These are phyloP conservation scores for Leccinum sublutescens DNA, from an alignment of 768 basidiomycete species.

Conservation along the genomic window DNA sequence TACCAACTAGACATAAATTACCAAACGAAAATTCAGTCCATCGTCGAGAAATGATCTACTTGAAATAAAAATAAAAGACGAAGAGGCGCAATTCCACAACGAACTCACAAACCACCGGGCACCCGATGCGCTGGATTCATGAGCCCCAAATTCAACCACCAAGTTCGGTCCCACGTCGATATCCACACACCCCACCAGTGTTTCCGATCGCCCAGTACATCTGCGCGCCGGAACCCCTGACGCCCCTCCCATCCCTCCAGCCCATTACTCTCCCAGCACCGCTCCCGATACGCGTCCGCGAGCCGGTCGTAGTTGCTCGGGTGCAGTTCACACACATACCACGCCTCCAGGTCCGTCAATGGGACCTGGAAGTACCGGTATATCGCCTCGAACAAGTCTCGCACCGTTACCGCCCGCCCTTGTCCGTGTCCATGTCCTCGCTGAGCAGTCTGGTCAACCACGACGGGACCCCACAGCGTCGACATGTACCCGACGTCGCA, in stretches of 20 bases:
- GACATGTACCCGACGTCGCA: constrained; percentile 25
- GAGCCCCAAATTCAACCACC: constrained; percentile 48
- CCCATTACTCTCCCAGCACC: constrained; percentile 40
- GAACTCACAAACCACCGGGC: neutral
- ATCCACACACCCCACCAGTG: constrained; percentile 44
- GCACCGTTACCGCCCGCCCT: constrained; percentile 35
- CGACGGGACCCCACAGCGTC: constrained; percentile 49
- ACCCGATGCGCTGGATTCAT: constrained; percentile 22
- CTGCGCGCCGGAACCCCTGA: constrained; percentile 41
- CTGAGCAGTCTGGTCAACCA: constrained; percentile 33
- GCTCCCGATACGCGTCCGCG: constrained; percentile 25
- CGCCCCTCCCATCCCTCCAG: constrained; percentile 37
- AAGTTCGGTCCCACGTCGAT: constrained; percentile 34
- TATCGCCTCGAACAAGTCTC: constrained; percentile 49
- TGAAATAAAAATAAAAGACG: neutral
- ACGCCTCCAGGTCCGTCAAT: constrained; percentile 35
- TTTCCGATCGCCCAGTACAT: constrained; percentile 46
- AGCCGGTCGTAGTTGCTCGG: constrained; percentile 19
- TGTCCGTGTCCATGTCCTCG: neutral
- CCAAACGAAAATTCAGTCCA: neutral
- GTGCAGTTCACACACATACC: constrained; percentile 17
- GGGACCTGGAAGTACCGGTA: constrained; percentile 47
- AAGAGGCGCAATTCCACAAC: neutral
- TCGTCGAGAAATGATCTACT: neutral
- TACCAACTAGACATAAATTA: too few relatives aligned